Evolutionary conservation across 805 yeast genomes (phyloP).

Genomic region (Ascoidea tarda): DNA sequence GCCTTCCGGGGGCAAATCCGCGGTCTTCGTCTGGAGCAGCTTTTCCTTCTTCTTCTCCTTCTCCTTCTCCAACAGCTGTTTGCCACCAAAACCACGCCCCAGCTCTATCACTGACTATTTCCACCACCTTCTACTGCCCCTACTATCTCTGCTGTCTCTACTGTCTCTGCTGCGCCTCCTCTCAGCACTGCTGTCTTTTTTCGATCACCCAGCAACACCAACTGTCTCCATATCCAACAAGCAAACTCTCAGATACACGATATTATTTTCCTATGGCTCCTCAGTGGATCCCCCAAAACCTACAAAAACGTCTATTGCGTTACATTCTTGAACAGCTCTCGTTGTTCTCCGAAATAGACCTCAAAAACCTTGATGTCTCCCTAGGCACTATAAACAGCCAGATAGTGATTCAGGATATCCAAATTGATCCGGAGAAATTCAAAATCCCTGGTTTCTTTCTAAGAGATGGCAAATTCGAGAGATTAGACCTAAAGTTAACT

Average conservation of each 20-base stretch:
- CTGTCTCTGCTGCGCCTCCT: background rate
- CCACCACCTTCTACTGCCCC: background rate
- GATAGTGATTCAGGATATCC: slow-evolving; percentile 35
- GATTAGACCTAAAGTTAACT: slow-evolving; percentile 42
- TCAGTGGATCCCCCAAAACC: slow-evolving; percentile 69
- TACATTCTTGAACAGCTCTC: slow-evolving; percentile 73
- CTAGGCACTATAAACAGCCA: slow-evolving; percentile 33
- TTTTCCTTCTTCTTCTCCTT: background rate
- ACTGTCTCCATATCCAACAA: background rate
- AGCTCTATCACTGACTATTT: background rate
- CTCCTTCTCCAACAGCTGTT: background rate
- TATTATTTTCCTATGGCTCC: slow-evolving; percentile 4
- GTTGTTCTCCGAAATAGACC: slow-evolving; percentile 67
- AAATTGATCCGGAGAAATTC: slow-evolving; percentile 59
- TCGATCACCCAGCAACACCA: background rate
- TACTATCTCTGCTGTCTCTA: background rate
- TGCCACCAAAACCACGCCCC: background rate
- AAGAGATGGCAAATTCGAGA: slow-evolving; percentile 44
- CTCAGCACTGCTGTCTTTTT: background rate
- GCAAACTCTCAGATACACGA: background rate
- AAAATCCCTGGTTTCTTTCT: slow-evolving; percentile 49
- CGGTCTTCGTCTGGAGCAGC: too few species aligned
- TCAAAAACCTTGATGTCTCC: slow-evolving; percentile 72
- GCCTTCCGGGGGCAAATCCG: too few species aligned
- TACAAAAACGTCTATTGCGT: slow-evolving; percentile 69